phyloP scores from a whole-genome alignment of 129 eudicot species.

The Flaveria robusta region DNA sequence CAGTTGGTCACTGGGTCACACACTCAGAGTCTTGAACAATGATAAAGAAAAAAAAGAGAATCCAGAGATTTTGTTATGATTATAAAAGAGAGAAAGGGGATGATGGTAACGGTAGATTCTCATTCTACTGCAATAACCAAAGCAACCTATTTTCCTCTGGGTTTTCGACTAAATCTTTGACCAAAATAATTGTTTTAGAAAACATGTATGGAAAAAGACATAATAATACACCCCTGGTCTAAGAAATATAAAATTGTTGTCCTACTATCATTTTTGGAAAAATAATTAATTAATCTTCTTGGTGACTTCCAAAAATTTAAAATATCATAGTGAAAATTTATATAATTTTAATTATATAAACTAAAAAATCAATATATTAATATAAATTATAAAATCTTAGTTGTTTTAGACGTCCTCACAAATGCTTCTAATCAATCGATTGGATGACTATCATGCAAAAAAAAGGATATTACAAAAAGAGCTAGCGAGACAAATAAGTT shows the following conservation, averaged over 20 bases:
- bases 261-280: background rate
- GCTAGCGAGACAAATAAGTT: background rate
- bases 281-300: background rate
- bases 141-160: constrained; percentile 55
- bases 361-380: background rate
- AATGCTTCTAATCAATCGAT: too few relatives aligned
- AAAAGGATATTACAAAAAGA: background rate
- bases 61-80: constrained; percentile 43
- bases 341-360: background rate
- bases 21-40: background rate
- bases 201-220: constrained; percentile 3
- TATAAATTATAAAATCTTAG: background rate
- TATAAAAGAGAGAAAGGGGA: constrained; percentile 31
- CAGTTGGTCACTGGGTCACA: constrained; percentile 31
- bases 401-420: background rate
- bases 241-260: constrained; percentile 15
- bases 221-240: constrained; percentile 15
- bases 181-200: constrained; percentile 23
- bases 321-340: background rate
- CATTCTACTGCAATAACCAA: constrained; percentile 71
- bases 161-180: constrained; percentile 43
- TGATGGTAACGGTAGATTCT: constrained; percentile 45
- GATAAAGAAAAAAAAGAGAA: constrained; percentile 29
- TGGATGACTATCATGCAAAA: too few relatives aligned
- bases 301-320: background rate